These are phyloP conservation scores for Candida sphagnicola DNA, from an alignment of 805 yeast species.

Conservation along the genomic window DNA sequence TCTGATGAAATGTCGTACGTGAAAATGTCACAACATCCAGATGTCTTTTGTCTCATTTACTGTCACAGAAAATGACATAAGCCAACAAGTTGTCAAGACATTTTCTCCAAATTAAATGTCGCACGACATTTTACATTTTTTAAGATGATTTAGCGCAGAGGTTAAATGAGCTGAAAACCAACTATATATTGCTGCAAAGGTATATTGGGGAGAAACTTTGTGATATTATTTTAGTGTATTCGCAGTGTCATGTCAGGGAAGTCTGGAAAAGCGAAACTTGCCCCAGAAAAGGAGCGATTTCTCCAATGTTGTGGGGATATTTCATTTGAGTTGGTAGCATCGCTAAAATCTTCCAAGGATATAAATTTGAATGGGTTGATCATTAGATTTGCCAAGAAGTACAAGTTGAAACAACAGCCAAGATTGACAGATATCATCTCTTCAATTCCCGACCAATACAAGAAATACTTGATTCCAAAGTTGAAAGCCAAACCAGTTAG, in stretches of 20 bases:
- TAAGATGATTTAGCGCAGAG: no score
- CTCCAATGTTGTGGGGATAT: conserved; percentile 91
- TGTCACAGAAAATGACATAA: no score
- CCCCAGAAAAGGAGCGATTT: conserved; percentile 92
- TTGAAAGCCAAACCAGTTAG: conserved; percentile 98
- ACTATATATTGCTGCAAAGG: no score
- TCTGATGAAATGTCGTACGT: no score
- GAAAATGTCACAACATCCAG: no score
- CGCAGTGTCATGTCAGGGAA: conserved; percentile 6
- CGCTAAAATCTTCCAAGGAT: conserved; percentile 69
- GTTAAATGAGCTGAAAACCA: no score
- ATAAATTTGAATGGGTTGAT: conserved; percentile 89
- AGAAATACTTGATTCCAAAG: conserved; percentile 86
- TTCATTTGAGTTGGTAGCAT: conserved; percentile 76
- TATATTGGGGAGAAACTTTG: no score
- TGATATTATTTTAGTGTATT: no score
- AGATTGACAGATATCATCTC: conserved; percentile 90
- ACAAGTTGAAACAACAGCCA: conserved; percentile 89
- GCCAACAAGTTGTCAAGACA: no score
- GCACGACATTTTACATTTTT: no score
- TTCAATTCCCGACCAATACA: conserved; percentile 94
- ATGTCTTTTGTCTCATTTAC: no score
- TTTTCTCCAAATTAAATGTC: no score
- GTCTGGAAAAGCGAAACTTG: conserved; percentile 55
- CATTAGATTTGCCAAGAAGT: conserved; percentile 80